Percentiles rank a stretch among this genome's conserved stretches.
Conservation (phyloP, 768 basidiomycete species). For the Tulasnella sp. region DNA sequence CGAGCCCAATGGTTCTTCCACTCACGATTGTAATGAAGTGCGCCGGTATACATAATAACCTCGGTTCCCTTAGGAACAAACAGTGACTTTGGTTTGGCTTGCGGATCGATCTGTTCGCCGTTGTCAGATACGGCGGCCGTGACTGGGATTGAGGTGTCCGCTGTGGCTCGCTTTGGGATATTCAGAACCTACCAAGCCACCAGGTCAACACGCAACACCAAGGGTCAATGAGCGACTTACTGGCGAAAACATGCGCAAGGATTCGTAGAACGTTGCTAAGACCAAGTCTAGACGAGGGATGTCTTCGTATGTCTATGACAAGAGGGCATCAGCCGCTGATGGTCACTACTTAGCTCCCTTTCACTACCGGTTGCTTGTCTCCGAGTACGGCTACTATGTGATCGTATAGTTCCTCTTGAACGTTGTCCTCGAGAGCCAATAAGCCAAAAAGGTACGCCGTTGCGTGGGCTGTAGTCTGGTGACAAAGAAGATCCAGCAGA, state of each 20-base stretch:
- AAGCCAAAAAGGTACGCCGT: slow-evolving; percentile 13
- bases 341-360: not conserved
- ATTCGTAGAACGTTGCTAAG: slow-evolving; percentile 11
- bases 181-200: not conserved
- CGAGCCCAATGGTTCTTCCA: not conserved
- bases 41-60: not conserved
- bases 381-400: slow-evolving; percentile 8
- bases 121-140: not conserved
- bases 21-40: slow-evolving; percentile 22
- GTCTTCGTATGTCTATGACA: slow-evolving; percentile 19
- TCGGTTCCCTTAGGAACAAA: slow-evolving; percentile 15
- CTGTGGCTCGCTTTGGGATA: not conserved
- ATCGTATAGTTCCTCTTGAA: slow-evolving; percentile 21
- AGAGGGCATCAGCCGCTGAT: not conserved
- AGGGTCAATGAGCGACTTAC: not conserved
- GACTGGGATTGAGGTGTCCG: not conserved
- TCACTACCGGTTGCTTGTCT: slow-evolving; percentile 1
- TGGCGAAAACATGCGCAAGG: slow-evolving; percentile 13
- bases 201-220: not conserved
- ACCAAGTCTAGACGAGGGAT: not conserved
- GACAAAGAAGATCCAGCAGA: no score
- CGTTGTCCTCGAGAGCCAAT: slow-evolving; percentile 13
- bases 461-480: slow-evolving; percentile 23
- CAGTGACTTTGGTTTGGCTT: not conserved
- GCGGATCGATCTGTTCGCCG: not conserved